A percentile compares a stretch with the other conserved stretches of the same genome.
These are phyloP conservation scores for Russula emetica DNA, from an alignment of 768 basidiomycete species.

Conservation along the genomic window DNA sequence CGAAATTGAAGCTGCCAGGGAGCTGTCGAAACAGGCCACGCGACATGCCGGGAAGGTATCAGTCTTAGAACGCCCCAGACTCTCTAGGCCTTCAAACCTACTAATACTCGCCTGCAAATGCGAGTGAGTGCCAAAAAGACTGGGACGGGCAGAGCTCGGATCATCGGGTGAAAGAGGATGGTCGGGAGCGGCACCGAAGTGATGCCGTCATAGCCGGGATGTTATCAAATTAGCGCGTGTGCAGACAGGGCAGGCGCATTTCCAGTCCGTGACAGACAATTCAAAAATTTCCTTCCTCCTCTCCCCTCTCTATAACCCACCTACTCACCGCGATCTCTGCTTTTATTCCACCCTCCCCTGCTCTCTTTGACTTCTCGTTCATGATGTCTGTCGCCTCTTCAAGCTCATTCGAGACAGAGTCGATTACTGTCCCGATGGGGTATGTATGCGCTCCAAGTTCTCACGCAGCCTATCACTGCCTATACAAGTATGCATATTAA, in stretches of 20 bases:
- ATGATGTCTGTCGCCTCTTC: not conserved
- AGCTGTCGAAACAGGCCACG: not conserved
- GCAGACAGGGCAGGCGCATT: constrained; percentile 1
- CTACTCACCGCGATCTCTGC: not conserved
- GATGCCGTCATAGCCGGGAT: not conserved
- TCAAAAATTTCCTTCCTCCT: not conserved
- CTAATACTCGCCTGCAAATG: not conserved
- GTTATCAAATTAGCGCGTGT: constrained; percentile 1
- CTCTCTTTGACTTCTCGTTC: not conserved
- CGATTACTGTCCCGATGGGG: not conserved
- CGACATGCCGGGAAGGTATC: not conserved
- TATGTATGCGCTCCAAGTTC: not conserved
- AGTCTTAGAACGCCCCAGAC: not conserved
- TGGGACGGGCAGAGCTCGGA: not conserved
- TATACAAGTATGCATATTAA: not conserved
- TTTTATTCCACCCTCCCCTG: not conserved
- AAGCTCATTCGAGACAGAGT: constrained; percentile 11
- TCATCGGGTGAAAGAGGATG: not conserved
- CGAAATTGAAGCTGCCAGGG: too few relatives aligned
- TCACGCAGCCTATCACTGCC: not conserved
- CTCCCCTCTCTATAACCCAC: not conserved
- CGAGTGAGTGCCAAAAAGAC: not conserved
- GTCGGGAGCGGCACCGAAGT: not conserved
- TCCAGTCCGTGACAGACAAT: not conserved
- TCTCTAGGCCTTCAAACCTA: not conserved